A percentile compares a stretch with the other conserved stretches of the same genome.
phyloP scores from a whole-genome alignment of 352 stramenopile species.

The Phytophthora nicotianae region DNA sequence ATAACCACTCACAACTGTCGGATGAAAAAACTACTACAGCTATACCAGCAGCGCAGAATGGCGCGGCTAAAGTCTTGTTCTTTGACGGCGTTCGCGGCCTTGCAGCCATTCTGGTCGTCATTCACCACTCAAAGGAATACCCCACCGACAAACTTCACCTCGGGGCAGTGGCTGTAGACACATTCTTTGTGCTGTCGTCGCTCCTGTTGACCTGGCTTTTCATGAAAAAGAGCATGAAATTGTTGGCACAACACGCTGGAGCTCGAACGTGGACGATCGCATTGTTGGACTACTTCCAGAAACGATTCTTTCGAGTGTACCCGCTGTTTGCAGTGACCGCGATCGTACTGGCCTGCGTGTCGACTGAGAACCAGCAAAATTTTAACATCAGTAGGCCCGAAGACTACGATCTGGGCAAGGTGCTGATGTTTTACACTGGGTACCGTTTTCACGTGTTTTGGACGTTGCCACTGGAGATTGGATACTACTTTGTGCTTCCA shows the following conservation, averaged over 20 bases:
- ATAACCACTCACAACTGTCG: neutral
- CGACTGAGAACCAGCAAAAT: conserved; percentile 29
- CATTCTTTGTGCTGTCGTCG: conserved; percentile 47
- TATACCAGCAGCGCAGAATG: neutral
- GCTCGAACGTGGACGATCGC: conserved; percentile 17
- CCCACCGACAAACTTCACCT: conserved; percentile 23
- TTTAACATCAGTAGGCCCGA: conserved; percentile 19
- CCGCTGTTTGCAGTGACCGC: conserved; percentile 50
- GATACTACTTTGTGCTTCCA: conserved; percentile 47
- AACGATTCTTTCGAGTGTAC: conserved; percentile 62
- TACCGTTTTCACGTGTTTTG: conserved; percentile 51
- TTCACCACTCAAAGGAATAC: conserved; percentile 32
- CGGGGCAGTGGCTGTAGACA: conserved; percentile 36
- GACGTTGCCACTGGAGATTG: conserved; percentile 26
- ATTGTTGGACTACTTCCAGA: conserved; percentile 48
- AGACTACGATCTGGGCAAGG: conserved; percentile 41
- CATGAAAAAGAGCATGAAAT: conserved; percentile 33
- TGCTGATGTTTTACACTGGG: conserved; percentile 38
- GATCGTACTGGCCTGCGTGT: conserved; percentile 33
- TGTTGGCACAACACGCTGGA: conserved; percentile 25
- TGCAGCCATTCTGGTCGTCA: conserved; percentile 31
- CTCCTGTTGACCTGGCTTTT: conserved; percentile 29
- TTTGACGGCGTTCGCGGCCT: neutral
- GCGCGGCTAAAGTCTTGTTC: conserved; percentile 2
- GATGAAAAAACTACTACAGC: neutral